These are phyloP conservation scores for Mitragyna speciosa DNA, from an alignment of 257 asterid genomes.

Conservation along the genomic window DNA sequence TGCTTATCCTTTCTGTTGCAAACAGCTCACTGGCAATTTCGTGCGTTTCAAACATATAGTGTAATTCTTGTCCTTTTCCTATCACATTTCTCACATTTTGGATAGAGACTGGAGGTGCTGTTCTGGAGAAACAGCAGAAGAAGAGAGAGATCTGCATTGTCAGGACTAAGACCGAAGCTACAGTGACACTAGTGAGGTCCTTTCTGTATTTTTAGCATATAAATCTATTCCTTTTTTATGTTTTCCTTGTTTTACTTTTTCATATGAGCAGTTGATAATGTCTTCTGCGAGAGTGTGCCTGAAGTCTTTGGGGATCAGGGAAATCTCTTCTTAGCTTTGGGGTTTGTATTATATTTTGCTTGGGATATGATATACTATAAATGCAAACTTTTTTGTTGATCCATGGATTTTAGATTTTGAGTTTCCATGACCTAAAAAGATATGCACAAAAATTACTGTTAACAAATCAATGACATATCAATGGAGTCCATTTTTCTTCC, in stretches of 20 bases:
- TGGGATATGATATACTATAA: too few relatives aligned
- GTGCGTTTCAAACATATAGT: neutral
- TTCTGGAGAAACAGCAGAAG: neutral
- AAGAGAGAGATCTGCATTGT: neutral
- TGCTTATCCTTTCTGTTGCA: neutral
- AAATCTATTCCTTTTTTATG: neutral
- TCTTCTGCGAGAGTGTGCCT: neutral
- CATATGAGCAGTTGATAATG: neutral
- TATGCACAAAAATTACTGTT: neutral
- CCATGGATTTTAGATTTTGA: neutral
- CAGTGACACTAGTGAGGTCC: too few relatives aligned
- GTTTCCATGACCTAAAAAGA: neutral
- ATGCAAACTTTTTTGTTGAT: too few relatives aligned
- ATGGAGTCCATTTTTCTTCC: neutral
- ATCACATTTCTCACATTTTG: neutral
- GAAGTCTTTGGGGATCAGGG: too few relatives aligned
- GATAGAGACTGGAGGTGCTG: neutral
- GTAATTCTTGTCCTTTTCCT: slow-evolving; percentile 3
- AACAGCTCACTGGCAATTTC: neutral
- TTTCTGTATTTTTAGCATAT: neutral
- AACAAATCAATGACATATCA: neutral
- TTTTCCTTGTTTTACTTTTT: neutral
- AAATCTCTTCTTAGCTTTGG: too few relatives aligned
- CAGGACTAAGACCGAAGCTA: neutral
- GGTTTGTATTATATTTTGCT: too few relatives aligned